Base-by-base conservation (phyloP, 2,329 filamentous ascomycete species). In the Claviceps arundinis region DNA sequence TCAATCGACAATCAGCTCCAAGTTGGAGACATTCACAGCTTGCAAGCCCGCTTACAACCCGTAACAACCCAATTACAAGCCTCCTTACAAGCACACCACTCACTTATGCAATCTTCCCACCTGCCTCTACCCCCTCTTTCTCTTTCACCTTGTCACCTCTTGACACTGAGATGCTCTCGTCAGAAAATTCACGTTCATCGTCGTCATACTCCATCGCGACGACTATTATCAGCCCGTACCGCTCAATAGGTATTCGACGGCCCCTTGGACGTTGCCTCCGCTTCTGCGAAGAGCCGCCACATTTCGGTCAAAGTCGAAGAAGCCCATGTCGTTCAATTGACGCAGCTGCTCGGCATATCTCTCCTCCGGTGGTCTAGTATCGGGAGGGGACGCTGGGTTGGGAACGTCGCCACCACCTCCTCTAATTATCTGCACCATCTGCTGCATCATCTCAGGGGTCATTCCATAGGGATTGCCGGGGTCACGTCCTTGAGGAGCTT, bases 261-360 rank as follows among this genome's bases (percentile, higher is more conserved):
- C 93, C 11, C 91, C 93, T 66, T 97, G 89, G 42, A 97, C 93
- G 65, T 87, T 96, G 11, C 93, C 93, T 8, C 93, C 93, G 55
- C 87, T 88, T 61, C 91, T 80, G 67, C 91, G 78, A 62, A 98
- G 71, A 5, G 93, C 93, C 52, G 86, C 82, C 37, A 98, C 81
- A 60, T 98, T 98, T 59, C 87, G 75, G 50, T 98, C 91, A 63
- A 97, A 98, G 64, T 98, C 90, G 65, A 82, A 95, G 70, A 98
- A 98, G 3, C 93, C 93, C 93, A 98, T 98, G 58, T 97, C 93
- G 66, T 98, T 98, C 56, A 98, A 72, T 70, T 97, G 89, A 55
- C 89, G 77, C 48, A 98, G 74, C 69, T 98, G 91, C 37, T 87
- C 83, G 3, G 87, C 89, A 61, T 95, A 98, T 54, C 88, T 76